Percentiles rank a stretch among this genome's conserved stretches.
phyloP scores from a whole-genome alignment of 176 grass and related monocot genomes.

The Ensete glaucum region DNA sequence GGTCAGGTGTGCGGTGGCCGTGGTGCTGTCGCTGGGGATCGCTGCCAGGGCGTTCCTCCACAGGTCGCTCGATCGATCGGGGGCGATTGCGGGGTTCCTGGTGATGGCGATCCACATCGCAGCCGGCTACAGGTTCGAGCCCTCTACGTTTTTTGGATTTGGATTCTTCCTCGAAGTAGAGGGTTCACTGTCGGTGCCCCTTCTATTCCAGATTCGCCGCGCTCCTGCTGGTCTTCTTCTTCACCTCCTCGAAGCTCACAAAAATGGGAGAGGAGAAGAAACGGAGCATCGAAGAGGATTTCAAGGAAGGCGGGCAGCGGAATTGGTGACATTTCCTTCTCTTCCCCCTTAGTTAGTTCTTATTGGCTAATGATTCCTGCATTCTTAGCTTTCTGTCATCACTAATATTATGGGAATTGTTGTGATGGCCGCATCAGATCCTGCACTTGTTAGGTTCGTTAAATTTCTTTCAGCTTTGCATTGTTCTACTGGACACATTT shows the following conservation, averaged over 20 bases:
- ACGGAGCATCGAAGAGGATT: constrained; percentile 59
- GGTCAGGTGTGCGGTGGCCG: constrained; percentile 31
- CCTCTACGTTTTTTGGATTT: neutral
- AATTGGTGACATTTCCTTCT: constrained; percentile 50
- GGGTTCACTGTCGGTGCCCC: neutral
- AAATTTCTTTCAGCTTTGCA: too few relatives aligned
- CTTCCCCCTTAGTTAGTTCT: neutral
- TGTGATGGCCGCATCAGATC: constrained; percentile 4
- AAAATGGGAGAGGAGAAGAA: constrained; percentile 78
- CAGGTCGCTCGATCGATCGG: constrained; percentile 55
- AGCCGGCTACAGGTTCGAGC: constrained; percentile 53
- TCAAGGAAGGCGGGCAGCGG: constrained; percentile 79
- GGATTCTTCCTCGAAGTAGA: too few relatives aligned
- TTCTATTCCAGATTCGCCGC: constrained; percentile 54
- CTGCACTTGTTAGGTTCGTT: neutral
- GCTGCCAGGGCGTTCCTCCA: constrained; percentile 41
- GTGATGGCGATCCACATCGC: constrained; percentile 74
- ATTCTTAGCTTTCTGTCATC: too few relatives aligned
- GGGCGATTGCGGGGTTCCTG: constrained; percentile 53
- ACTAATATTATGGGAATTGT: neutral
- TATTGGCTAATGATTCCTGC: too few relatives aligned
- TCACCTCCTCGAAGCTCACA: constrained; percentile 76
- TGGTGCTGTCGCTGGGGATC: constrained; percentile 37
- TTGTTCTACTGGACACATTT: too few relatives aligned
- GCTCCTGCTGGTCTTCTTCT: constrained; percentile 86